Evolutionary conservation across 345 rosid species (phyloP), one percentile per base, ranked within the genome.

Genomic region (Eucalyptus pumila): DNA sequence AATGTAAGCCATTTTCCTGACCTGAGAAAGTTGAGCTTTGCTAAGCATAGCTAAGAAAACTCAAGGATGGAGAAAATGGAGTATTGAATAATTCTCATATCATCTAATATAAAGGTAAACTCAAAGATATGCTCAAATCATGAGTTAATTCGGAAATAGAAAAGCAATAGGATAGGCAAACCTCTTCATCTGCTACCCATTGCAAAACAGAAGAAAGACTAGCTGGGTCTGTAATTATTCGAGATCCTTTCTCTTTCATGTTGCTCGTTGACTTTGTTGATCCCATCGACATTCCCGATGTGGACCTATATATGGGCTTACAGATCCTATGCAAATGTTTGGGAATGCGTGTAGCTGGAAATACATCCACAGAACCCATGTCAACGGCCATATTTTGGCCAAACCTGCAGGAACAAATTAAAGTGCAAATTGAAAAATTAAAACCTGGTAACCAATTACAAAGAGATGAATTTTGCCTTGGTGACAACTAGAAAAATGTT

Each of bases 301-400:
- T 89, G 60, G 89, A 89, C 30, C 89, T 92, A 86, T 92, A 89
- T 87, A 95, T 92, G 50, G 98, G 97, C 91, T 90, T 93, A 89
- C 94, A 91, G 69, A 95, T 94, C 95, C 93, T 94, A 50, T 91
- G 97, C 86, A 97, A 87, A 42, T 91, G 95, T 92, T 93, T 94
- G 86, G 99, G 99, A 89, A 96, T 91, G 72, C 93, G 92, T 80
- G 97, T 92, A 87, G 90, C 94, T 52, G 99, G 99, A 92, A 93
- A 96, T 88, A 97, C 91, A 92, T 98, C 98, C 89, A 98, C 95
- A 90, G 94, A 94, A 87, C 99, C 99, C 48, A 98, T 96, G 91
- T 95, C 98, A 87, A 26, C 58, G 49, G 92, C 92, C 89, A 98
- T 95, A 89, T 98, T 98, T 92, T 96, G 94, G 86, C 95, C 92